Percentiles rank a stretch among this genome's conserved stretches.
phyloP scores from a whole-genome alignment of 148 eudicot genomes.

The Drosera capensis region DNA sequence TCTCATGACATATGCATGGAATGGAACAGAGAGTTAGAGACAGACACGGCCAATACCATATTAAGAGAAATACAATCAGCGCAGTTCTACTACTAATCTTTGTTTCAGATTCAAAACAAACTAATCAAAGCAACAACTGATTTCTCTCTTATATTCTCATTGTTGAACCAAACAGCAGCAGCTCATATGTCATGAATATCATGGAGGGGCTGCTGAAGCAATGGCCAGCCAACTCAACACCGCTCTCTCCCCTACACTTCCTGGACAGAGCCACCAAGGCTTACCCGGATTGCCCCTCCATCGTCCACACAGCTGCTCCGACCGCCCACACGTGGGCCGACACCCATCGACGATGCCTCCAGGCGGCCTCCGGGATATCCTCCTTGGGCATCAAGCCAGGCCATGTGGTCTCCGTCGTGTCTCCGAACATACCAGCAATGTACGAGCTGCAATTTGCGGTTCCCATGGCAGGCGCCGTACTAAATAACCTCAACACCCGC shows the following conservation, averaged over 20 bases:
- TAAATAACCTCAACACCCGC: conserved; percentile 19
- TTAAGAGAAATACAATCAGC: no score
- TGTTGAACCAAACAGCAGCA: no score
- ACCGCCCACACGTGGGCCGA: conserved; percentile 21
- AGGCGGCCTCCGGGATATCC: conserved; percentile 14
- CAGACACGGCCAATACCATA: no score
- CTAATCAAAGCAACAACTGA: no score
- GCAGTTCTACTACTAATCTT: no score
- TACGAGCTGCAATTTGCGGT: conserved; percentile 26
- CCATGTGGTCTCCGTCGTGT: conserved; percentile 16
- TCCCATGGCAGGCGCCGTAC: conserved; percentile 22
- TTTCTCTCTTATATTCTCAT: no score
- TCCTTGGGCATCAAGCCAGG: conserved; percentile 3
- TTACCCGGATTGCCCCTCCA: conserved; percentile 18
- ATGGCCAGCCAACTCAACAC: conserved; percentile 13
- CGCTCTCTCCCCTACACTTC: conserved; percentile 24
- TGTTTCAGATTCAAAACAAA: no score
- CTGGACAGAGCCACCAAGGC: conserved; percentile 22
- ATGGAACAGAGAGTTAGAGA: no score
- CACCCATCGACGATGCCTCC: conserved; percentile 18
- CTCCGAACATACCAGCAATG: conserved; percentile 19
- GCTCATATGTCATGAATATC: no score
- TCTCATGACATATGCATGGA: no score
- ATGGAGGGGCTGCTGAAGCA: no score
- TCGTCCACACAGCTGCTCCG: conserved; percentile 7